Evolutionary conservation across 768 basidiomycete species (phyloP), one percentile per base, ranked within the genome.

Genomic region (Mycena galericulata): DNA sequence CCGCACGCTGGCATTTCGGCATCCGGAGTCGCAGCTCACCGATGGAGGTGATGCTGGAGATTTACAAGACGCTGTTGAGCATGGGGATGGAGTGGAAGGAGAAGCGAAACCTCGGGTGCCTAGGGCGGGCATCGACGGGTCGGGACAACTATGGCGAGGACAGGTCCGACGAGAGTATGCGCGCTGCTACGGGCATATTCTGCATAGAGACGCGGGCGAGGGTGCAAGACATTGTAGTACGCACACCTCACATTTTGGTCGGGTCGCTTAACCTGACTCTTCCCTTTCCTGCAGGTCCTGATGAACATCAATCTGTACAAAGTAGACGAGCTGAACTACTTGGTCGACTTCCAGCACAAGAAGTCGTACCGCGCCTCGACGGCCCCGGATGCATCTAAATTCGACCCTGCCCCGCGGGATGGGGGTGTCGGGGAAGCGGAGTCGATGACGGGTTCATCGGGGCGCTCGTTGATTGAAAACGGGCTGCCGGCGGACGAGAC

Each of bases 11-110:
- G 98, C 98, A 99, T 78, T 99, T 98, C 75, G 98, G 98, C 10
- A 99, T 99, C 43, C 88, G 98, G 34, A 96, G 94, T 73, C 87
- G 97, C 66, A 93, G 91, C 65, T 95, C 96, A 34, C 98, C 97
- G 24, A 97, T 99, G 94, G 98, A 99, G 79, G 97, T 99, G 26
- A 98, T 99, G 97, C 82, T 98, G 27, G 97, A 98, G 86, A 98
- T 99, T 57, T 99, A 99, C 80, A 85, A 94, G 68, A 98, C 97
- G 46, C 82, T 99, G 55, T 92, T 92, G 80, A 84, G 90, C 67
- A 84, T 98, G 22, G 94, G 92, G 18, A 97, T 99, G 95, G 95
- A 99, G 80, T 99, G 98, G 98, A 94, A 94, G 78, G 90, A 93
- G 82, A 98, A 98, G 85, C 87, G 86, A 69, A 89, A 89, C 66